phyloP scores from a whole-genome alignment of 2,329 filamentous ascomycete genomes.

The Madurella mycetomatis region DNA sequence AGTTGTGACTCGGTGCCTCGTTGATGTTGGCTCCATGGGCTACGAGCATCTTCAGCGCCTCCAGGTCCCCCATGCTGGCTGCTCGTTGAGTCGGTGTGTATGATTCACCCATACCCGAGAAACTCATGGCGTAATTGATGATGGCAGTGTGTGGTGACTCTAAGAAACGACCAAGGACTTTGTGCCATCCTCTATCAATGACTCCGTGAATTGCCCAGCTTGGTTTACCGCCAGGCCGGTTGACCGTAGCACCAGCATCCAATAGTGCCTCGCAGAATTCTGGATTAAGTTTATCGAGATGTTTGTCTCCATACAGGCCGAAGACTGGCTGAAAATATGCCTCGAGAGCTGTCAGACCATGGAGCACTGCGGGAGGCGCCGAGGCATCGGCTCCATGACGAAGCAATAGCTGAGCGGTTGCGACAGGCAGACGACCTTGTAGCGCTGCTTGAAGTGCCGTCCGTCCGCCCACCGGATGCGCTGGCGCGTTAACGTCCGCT shows the following conservation, averaged over 20 bases:
- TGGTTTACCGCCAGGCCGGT: conserved; percentile 2
- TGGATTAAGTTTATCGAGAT: too few relatives aligned
- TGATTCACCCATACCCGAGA: too few relatives aligned
- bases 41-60: conserved; percentile 6
- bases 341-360: conserved; percentile 2
- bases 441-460: conserved; percentile 10
- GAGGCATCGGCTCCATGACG: conserved; percentile 1
- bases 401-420: not conserved
- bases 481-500: conserved; percentile 6
- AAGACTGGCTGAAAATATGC: not conserved
- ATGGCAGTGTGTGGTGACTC: not conserved
- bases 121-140: not conserved
- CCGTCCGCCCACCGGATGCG: not conserved
- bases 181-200: not conserved
- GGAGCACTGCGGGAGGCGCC: not conserved
- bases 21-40: conserved; percentile 3
- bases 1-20: not conserved
- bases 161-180: conserved; percentile 2
- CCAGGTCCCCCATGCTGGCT: not conserved
- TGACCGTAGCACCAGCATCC: conserved; percentile 6
- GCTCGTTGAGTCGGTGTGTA: conserved; percentile 9
- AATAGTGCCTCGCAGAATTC: conserved; percentile 4
- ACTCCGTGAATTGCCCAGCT: conserved; percentile 9
- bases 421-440: not conserved
- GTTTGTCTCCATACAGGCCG: not conserved